Base-by-base conservation (phyloP, 257 asterid species). In the Lithospermum erythrorhizon region DNA sequence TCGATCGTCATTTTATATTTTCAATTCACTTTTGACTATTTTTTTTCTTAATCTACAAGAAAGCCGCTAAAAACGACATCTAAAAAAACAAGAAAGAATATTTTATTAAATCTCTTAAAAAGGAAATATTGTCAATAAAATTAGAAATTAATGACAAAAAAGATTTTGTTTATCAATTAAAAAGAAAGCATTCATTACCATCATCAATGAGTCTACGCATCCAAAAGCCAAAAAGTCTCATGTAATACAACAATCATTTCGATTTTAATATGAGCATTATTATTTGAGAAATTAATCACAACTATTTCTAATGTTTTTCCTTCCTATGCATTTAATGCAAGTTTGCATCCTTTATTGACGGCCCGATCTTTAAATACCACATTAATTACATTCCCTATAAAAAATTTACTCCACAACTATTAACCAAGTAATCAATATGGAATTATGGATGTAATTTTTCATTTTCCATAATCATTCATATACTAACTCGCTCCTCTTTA, bases 211-310 rank as follows among this genome's bases (percentile, higher is more conserved):
- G 19, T 61, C 62, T 61, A 55, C 54, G 58, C 22, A 75, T 64
- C 83, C 76, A 78, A 7, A 41, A 73, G 73, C 79, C 80, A 70
- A 78, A 81, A 67, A 77, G 85, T 74, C 49, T 75, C 62, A 58
- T 63, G 81, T 66, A 71, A 67, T 70, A 54, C 27, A 25, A 41
- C 13, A 45, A 6, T 58, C 2, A 13, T 13, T 14, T 59, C 49
- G 2, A 35, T 35, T 35, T 9, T 0, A 3, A 9, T 27, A 35
- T 11, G 47, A 11, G n/a, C n/a, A 35, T 19, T 4, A 24, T 4
- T 4, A 30, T 19, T 35, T 73, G 60, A 61, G 85, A 77, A 81
- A 69, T 83, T 71, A 85, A 71, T 76, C 77, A 80, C 81, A 85
- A 75, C 89, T 82, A 83, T 79, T 78, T 62, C 68, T 80, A 24